Percentiles rank a stretch among this genome's conserved stretches.
Evolutionary conservation across 495 filamentous ascomycete species (phyloP).

Genomic region (Podospora australis): DNA sequence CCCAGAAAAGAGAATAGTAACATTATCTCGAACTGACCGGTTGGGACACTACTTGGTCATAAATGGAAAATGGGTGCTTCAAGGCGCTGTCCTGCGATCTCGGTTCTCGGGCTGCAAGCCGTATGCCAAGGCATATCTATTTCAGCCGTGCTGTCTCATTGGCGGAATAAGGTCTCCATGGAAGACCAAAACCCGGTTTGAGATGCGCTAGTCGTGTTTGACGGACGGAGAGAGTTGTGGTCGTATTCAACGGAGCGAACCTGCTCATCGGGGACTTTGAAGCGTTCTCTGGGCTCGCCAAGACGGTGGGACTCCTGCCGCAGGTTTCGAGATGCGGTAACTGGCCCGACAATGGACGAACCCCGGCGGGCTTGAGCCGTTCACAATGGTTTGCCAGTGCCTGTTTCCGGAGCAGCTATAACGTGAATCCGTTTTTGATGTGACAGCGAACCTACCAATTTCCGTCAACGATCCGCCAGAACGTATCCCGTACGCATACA

Average conservation of each 20-base stretch:
- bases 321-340: constrained; percentile 1
- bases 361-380: no score
- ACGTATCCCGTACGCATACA: no score
- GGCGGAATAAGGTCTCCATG: constrained; percentile 27
- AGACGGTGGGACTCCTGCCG: constrained; percentile 15
- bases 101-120: constrained; percentile 7
- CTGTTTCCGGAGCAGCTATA: no score
- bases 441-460: no score
- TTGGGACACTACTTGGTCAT: neutral
- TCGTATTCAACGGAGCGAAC: constrained; percentile 15
- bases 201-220: no score
- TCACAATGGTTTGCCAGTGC: no score
- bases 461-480: no score
- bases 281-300: constrained; percentile 18
- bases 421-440: no score
- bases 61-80: neutral
- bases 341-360: constrained; percentile 2
- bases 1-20: neutral
- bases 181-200: no score
- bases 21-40: neutral
- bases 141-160: constrained; percentile 10
- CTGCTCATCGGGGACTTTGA: neutral
- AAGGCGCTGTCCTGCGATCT: constrained; percentile 5
- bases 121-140: constrained; percentile 7
- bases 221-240: constrained; percentile 1